Evolutionary conservation across 2,329 filamentous ascomycete genomes (phyloP), one percentile per base, ranked within the genome.

Genomic region (Aspergillus quadrilineatus): DNA sequence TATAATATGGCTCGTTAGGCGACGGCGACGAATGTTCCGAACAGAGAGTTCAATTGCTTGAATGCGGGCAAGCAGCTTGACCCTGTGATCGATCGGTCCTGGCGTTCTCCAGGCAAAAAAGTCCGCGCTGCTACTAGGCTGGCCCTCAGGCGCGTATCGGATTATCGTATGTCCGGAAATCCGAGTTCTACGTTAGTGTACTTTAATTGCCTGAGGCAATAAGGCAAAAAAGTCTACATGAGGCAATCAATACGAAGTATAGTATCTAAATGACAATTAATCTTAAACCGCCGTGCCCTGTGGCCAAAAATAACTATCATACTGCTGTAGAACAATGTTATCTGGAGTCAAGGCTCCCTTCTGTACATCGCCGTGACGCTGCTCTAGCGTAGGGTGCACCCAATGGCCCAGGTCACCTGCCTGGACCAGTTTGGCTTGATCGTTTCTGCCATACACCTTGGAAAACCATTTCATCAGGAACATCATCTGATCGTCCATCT

Each of bases 61-160:
- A 55, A 56, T 53, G 60, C 49, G 57, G 58, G 51, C 59, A 56
- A 42, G 52, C 58, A 61, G 61, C 57, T 59, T 63, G 59, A 61
- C 58, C 58, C 58, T 63, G 55, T 58, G 59, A 64, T 65, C 60
- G 60, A 64, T 63, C 56, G 56, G 60, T 56, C 57, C 55, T 60
- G 56, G 46, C 57, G 54, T 63, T 60, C 56, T 39, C 46, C 58
- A 62, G 55, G 58, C 61, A 65, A 65, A 57, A 57, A 64, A 63
- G 62, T 62, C 61, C 61, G 58, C 60, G 58, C 60, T 58, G 56
- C 58, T 53, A 34, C 57, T n/a, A 14, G 39, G 6, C 52, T 30
- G n/a, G 28, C 36, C 28, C 63, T 65, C 53, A 65, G 63, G 62
- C 62, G 60, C 29, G 60, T 63, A 26, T 7, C 63, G 63, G 63